Percentiles rank a stretch among this genome's conserved stretches.
phyloP scores from a whole-genome alignment of 78 protist species.

The Creolimax fragrantissima region DNA sequence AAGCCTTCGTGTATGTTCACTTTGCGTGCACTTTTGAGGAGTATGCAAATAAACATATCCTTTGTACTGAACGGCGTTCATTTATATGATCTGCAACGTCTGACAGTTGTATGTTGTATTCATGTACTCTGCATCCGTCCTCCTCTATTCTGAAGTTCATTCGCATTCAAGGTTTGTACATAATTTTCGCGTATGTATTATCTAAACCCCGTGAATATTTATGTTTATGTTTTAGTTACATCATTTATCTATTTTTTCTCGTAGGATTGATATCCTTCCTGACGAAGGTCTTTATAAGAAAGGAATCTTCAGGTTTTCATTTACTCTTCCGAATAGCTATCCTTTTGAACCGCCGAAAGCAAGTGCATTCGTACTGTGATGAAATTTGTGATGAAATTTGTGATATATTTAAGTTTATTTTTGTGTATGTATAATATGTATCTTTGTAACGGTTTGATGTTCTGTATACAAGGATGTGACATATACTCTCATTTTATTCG shows the following conservation, averaged over 20 bases:
- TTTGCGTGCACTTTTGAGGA: neutral
- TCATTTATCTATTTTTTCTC: neutral
- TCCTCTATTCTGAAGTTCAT: neutral
- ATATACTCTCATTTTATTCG: too few relatives aligned
- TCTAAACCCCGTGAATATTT: too few relatives aligned
- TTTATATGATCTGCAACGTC: neutral
- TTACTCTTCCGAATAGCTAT: neutral
- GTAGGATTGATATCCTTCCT: neutral
- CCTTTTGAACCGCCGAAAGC: conserved; percentile 31
- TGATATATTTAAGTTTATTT: neutral
- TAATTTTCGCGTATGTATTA: too few relatives aligned
- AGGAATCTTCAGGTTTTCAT: neutral
- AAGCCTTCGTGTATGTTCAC: neutral
- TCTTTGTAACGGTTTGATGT: neutral
- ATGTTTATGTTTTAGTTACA: too few relatives aligned
- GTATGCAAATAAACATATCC: neutral
- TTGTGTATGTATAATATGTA: neutral
- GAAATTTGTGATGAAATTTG: too few relatives aligned
- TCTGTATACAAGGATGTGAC: neutral
- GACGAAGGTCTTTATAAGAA: conserved; percentile 31
- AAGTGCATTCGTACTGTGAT: too few relatives aligned
- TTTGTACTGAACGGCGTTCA: neutral
- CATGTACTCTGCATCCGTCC: neutral
- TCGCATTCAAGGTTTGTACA: neutral
- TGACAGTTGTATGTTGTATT: neutral